Evolutionary conservation across 1,139 yeast genomes (phyloP), one percentile per base, ranked within the genome.

Genomic region (Pichia sp.): DNA sequence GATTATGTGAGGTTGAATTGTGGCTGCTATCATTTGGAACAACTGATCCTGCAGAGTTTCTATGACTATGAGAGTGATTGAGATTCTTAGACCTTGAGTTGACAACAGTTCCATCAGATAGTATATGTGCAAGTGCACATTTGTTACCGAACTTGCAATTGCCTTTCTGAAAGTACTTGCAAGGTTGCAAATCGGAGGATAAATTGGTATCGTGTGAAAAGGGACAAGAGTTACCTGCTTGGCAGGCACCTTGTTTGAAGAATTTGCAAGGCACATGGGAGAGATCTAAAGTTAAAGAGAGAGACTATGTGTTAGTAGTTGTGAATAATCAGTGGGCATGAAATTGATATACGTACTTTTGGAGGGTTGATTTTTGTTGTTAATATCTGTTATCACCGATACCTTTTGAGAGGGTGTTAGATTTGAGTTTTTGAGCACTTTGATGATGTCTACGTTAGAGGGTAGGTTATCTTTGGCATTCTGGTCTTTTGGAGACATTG

Each of bases 221-320:
- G 2, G 96, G 96, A 58, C 97, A 91, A 2, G 91, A 69, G 39
- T 65, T 67, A 11, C 97, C 97, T 1, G 97, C 97, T 60, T 87
- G 96, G 59, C 97, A 88, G 15, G 83, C 75, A 0, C 97, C 96
- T 56, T 87, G 96, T 44, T 75, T 69, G 57, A 69, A 87, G 64
- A 91, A 88, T 62, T 88, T 88, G 59, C 98, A 88, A 1, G 98
- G 97, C 27, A 88, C 97, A 59, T 88, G 98, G 37, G 93, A 78
- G 37, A 83, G 67, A 51, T 80, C 56, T 53, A 27, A n/a, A 10
- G 22, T 6, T 6, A 13, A 11, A 9, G n/a, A 4, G 13, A 7
- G 6, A 5, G 30, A 20, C 21, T 25, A 27, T 25, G 23, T 14
- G 30, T 28, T 19, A 27, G 29, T 27, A 22, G 11, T 20, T 8